A percentile compares a stretch with the other conserved stretches of the same genome.
phyloP scores from a whole-genome alignment of 441 rosid genomes.

The Erodium texanum region DNA sequence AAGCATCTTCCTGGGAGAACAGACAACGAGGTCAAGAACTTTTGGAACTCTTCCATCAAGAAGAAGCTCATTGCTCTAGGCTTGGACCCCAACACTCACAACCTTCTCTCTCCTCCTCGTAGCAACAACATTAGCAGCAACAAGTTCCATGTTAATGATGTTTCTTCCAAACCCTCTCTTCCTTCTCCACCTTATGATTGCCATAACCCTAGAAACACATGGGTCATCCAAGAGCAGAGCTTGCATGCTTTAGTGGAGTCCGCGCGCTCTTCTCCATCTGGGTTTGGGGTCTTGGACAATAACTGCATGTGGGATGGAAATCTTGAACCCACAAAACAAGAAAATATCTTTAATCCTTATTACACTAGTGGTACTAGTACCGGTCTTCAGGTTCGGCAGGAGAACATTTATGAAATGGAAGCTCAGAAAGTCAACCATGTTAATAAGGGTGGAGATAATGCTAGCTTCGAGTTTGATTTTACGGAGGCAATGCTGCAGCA shows the following conservation, averaged over 20 bases:
- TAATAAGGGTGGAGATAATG: neutral
- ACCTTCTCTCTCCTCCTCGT: neutral
- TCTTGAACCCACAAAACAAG: neutral
- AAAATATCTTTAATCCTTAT: neutral
- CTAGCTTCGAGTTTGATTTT: neutral
- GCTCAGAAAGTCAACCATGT: neutral
- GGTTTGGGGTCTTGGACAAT: slow-evolving; percentile 1
- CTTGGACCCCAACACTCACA: slow-evolving; percentile 34
- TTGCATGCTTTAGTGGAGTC: neutral
- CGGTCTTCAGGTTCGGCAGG: too few relatives aligned
- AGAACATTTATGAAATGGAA: too few relatives aligned
- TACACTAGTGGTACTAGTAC: too few relatives aligned
- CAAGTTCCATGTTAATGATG: too few relatives aligned
- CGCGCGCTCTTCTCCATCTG: neutral
- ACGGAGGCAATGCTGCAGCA: neutral
- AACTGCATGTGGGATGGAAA: slow-evolving; percentile 3
- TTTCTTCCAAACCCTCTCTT: neutral
- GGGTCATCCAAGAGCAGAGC: neutral
- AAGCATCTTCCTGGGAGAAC: slow-evolving; percentile 55
- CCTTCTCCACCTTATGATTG: neutral
- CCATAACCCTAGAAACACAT: too few relatives aligned
- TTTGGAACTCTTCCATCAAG: slow-evolving; percentile 50
- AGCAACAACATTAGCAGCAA: neutral
- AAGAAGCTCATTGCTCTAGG: slow-evolving; percentile 52
- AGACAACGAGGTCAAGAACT: slow-evolving; percentile 53